Conservation (phyloP, 768 basidiomycete genomes). For the Suillus weaverae region DNA sequence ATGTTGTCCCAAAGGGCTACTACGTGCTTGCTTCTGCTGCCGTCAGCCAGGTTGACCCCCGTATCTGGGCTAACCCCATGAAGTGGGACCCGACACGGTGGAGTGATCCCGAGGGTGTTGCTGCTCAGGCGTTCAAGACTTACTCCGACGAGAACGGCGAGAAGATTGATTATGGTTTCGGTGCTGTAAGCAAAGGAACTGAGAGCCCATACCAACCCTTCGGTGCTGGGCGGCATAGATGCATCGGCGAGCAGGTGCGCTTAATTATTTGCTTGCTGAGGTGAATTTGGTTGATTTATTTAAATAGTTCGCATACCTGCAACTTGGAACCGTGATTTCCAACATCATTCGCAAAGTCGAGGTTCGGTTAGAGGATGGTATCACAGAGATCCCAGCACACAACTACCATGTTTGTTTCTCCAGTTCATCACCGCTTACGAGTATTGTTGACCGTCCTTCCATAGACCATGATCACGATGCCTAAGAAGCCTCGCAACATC, state of each 20-base stretch:
- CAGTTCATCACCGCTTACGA: not conserved
- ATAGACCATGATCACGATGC: constrained; percentile 94
- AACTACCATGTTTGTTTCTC: constrained; percentile 80
- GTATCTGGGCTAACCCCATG: constrained; percentile 71
- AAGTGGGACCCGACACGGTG: constrained; percentile 84
- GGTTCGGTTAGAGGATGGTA: constrained; percentile 58
- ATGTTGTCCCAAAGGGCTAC: constrained; percentile 88
- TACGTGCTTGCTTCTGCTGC: constrained; percentile 88
- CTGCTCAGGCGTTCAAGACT: constrained; percentile 71
- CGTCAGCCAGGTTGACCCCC: constrained; percentile 84
- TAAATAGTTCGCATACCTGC: constrained; percentile 86
- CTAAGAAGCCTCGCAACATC: constrained; percentile 65
- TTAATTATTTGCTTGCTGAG: not conserved
- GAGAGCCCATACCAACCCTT: constrained; percentile 97
- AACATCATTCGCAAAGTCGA: constrained; percentile 78
- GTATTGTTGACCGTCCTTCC: constrained; percentile 5
- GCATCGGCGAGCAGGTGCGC: constrained; percentile 85
- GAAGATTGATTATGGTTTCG: constrained; percentile 96
- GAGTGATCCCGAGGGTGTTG: constrained; percentile 82
- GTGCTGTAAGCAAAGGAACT: constrained; percentile 93
- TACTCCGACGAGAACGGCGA: constrained; percentile 79
- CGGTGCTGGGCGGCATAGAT: constrained; percentile 94
- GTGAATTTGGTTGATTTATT: constrained; percentile 3
- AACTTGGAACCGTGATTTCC: constrained; percentile 81
- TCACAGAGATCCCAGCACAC: constrained; percentile 63